Percentiles rank a stretch among this genome's conserved stretches.
Evolutionary conservation across 192 early-diverging fungal genomes (phyloP).

Genomic region (Bifiguratus adelaidae): DNA sequence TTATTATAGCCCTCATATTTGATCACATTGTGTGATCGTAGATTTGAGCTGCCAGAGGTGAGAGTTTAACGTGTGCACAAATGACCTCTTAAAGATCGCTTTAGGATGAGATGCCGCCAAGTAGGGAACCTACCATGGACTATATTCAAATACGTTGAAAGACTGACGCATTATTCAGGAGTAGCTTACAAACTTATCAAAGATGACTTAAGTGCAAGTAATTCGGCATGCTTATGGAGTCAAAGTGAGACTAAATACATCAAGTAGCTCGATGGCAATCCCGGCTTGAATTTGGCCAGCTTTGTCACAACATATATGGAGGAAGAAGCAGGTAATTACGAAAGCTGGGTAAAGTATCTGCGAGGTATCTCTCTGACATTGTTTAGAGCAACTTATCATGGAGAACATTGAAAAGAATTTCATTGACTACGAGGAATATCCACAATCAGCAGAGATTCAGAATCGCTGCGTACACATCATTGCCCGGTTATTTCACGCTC

Average conservation of each 20-base stretch:
- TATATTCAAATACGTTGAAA: neutral
- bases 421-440: constrained; percentile 35
- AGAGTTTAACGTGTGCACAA: too few species aligned
- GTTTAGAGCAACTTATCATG: constrained; percentile 62
- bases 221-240: neutral
- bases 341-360: too few species aligned
- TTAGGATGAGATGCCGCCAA: neutral
- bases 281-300: constrained; percentile 63
- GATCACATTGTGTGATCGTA: too few species aligned
- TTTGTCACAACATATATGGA: constrained; percentile 72
- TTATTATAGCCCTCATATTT: too few species aligned
- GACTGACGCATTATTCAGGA: neutral
- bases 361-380: too few species aligned
- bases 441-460: constrained; percentile 22
- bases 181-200: constrained; percentile 25
- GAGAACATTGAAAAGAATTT: constrained; percentile 75
- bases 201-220: constrained; percentile 13
- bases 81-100: neutral
- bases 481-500: constrained; percentile 12
- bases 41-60: neutral
- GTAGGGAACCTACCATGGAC: neutral
- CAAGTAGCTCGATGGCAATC: constrained; percentile 59
- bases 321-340: constrained; percentile 69
- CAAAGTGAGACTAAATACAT: neutral
- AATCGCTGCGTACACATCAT: constrained; percentile 30